A percentile compares a stretch with the other conserved stretches of the same genome.
These are phyloP conservation scores for Fomitopsis palustris DNA, from an alignment of 1,284 basidiomycete genomes.

Conservation along the genomic window DNA sequence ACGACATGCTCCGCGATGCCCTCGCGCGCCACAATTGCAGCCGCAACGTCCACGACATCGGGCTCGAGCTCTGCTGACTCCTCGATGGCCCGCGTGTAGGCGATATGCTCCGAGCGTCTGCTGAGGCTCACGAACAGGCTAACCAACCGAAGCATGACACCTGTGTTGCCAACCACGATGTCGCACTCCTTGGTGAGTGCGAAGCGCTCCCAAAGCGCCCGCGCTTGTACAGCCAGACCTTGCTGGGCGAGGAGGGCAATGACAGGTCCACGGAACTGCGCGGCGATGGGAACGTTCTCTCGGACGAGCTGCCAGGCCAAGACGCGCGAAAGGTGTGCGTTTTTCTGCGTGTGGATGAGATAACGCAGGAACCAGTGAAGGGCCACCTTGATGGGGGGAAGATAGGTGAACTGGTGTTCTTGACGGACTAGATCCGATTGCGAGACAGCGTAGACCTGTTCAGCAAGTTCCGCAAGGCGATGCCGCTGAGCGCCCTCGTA, in stretches of 20 bases:
- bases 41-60: conserved; percentile 3
- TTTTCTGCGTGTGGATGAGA: conserved; percentile 35
- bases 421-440: background rate
- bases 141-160: conserved; percentile 52
- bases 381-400: conserved; percentile 41
- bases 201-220: conserved; percentile 55
- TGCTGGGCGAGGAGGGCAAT: conserved; percentile 42
- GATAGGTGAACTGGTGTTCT: conserved; percentile 34
- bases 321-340: conserved; percentile 36
- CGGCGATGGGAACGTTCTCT: conserved; percentile 35
- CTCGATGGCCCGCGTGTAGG: background rate
- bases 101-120: background rate
- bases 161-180: conserved; percentile 42
- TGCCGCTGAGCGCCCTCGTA: conserved; percentile 21
- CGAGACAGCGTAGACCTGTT: conserved; percentile 19
- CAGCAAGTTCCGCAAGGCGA: conserved; percentile 12
- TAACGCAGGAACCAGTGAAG: conserved; percentile 50
- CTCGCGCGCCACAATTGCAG: background rate
- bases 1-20: background rate
- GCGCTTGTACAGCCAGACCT: conserved; percentile 45
- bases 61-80: background rate
- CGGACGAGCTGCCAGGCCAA: conserved; percentile 48
- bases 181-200: conserved; percentile 30
- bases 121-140: conserved; percentile 44
- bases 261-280: conserved; percentile 42